Conservation (phyloP, 306 rosid species). For the Phaseolus lunatus region DNA sequence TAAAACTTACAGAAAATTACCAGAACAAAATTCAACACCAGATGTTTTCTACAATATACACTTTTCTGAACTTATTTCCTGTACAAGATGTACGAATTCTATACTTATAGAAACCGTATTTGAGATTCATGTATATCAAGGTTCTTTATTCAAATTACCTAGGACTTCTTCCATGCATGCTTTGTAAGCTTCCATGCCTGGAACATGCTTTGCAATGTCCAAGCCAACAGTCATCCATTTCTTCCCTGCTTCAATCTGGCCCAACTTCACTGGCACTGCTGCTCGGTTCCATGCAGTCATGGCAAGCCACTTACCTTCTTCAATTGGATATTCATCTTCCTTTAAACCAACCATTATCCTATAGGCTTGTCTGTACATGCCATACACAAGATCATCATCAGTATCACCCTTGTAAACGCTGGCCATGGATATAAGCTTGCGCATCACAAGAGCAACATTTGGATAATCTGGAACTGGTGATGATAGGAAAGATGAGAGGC, state of each 20-base stretch:
- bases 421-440: conserved; percentile 75
- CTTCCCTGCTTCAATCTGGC: conserved; percentile 78
- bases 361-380: conserved; percentile 79
- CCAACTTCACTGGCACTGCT: conserved; percentile 75
- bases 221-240: conserved; percentile 87
- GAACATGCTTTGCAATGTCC: conserved; percentile 78
- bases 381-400: conserved; percentile 75
- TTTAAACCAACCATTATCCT: conserved; percentile 89
- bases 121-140: conserved; percentile 44
- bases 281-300: conserved; percentile 98
- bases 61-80: conserved; percentile 33
- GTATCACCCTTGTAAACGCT: conserved; percentile 81
- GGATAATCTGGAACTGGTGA: conserved; percentile 74
- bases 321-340: conserved; percentile 82
- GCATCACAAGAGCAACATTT: conserved; percentile 71
- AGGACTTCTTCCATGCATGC: conserved; percentile 86
- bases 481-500: conserved; percentile 80
- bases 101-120: conserved; percentile 39
- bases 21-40: conserved; percentile 32
- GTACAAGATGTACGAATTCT: conserved; percentile 28
- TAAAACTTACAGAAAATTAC: conserved; percentile 23
- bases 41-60: conserved; percentile 28
- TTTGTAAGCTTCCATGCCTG: conserved; percentile 85
- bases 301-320: conserved; percentile 95
- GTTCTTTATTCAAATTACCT: conserved; percentile 53